Base-by-base conservation (phyloP, 306 rosid genomes). In the Rosa persica region DNA sequence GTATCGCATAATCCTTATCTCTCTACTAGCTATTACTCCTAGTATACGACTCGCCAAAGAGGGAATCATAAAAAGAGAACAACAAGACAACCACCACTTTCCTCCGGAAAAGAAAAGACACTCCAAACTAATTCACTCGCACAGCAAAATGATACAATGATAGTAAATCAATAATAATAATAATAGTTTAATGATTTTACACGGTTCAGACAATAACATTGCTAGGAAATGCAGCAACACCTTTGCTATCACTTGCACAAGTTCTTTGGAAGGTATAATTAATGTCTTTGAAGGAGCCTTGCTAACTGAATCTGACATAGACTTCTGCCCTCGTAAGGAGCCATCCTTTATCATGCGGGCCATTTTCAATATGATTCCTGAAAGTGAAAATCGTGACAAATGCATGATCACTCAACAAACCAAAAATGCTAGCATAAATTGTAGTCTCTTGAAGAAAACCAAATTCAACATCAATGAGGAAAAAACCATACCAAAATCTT, bases 191-290 rank as follows among this genome's bases (percentile, higher is more conserved):
- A 67, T 38, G 25, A 38, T 58, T 38, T 57, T 60, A 42, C 69
- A 40, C 4, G 52, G 22, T 17, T 73, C 39, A 39, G 19, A 43
- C 5, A 74, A 80, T 38, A 22, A 25, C 78, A 54, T 39, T 38
- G 44, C 42, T 55, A 42, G 72, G 40, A 88, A 81, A 79, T 68
- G 83, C 49, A 73, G 83, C 81, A 83, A 70, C 74, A 95, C 99
- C 99, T 93, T 91, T 8, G 96, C 97, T 66, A 87, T 80, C 82
- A 95, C 93, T 90, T 95, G 99, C 80, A 95, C 99, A 83, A 95
- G 88, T 44, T 95, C 98, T 68, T 85, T 84, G 77, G 89, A 84
- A 81, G 92, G 88, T 87, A 95, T 91, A 57, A 89, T 87, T 71
- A 93, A 68, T 61, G 85, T 93, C 88, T 90, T 90, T 46, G 78